phyloP scores from a whole-genome alignment of 306 rosid genomes.

The Fragaria iinumae region DNA sequence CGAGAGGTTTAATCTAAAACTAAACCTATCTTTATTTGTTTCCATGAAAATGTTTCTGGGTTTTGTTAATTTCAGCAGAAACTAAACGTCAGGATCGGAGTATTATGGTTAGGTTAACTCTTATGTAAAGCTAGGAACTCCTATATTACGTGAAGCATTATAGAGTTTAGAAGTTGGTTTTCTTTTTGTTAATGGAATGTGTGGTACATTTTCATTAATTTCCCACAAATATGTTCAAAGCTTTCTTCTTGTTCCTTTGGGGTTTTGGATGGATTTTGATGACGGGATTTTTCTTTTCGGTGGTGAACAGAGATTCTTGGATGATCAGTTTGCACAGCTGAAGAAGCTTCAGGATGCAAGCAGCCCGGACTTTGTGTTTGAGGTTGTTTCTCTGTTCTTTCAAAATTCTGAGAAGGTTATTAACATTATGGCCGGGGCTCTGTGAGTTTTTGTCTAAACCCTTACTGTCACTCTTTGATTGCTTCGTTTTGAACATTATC shows the following conservation, averaged over 20 bases:
- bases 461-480: not conserved
- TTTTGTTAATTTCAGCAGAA: not conserved
- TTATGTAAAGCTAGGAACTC: not conserved
- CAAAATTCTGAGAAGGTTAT: slow-evolving; percentile 70
- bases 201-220: not conserved
- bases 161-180: not conserved
- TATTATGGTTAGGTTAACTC: not conserved
- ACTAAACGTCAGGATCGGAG: not conserved
- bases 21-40: not conserved
- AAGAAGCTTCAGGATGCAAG: slow-evolving; percentile 70
- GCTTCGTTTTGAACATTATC: not conserved
- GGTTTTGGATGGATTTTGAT: slow-evolving; percentile 5
- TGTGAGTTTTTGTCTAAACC: slow-evolving; percentile 40
- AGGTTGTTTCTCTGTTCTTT: slow-evolving; percentile 72
- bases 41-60: not conserved
- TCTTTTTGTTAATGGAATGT: not conserved
- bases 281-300: not conserved
- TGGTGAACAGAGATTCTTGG: slow-evolving; percentile 57
- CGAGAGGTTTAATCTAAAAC: slow-evolving; percentile 42
- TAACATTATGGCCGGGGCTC: slow-evolving; percentile 47
- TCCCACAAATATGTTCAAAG: not conserved
- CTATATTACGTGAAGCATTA: not conserved
- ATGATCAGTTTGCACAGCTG: slow-evolving; percentile 71
- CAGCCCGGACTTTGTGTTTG: slow-evolving; percentile 71
- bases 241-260: not conserved